phyloP scores from a whole-genome alignment of 176 grass and related monocot species.

The Triticum timopheevii region DNA sequence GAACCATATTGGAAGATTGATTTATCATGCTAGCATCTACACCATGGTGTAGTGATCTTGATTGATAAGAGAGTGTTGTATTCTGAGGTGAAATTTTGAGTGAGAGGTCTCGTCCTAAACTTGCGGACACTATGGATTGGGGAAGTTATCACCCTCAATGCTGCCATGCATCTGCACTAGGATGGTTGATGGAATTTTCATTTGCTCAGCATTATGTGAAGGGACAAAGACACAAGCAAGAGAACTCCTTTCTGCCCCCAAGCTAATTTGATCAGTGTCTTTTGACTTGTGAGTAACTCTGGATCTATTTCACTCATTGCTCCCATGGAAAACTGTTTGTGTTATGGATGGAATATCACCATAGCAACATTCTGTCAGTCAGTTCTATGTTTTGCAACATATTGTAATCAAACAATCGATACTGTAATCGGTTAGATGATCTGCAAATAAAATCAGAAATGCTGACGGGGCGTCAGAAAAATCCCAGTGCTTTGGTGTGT shows the following conservation, averaged over 20 bases:
- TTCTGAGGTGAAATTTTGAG: background rate
- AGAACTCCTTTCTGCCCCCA: background rate
- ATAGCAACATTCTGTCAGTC: background rate
- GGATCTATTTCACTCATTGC: background rate
- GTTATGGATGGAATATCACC: background rate
- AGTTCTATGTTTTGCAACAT: background rate
- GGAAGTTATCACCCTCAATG: constrained; percentile 6
- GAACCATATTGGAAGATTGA: background rate
- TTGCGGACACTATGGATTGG: background rate
- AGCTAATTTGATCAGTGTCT: background rate
- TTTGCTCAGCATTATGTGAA: background rate
- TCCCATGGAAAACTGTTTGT: background rate
- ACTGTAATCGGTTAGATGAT: background rate
- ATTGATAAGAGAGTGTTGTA: background rate
- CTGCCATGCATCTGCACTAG: background rate
- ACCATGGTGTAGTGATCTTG: background rate
- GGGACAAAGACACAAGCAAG: background rate
- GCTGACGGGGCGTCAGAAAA: too few species aligned
- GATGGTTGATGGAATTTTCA: background rate
- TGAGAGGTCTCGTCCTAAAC: background rate
- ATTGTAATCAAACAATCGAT: background rate
- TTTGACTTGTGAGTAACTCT: constrained; percentile 17
- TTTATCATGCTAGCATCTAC: background rate
- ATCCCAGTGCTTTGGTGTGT: too few species aligned
- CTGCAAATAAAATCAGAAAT: background rate